These are phyloP conservation scores for Castanospermum australe DNA, from an alignment of 306 rosid species.

Conservation along the genomic window DNA sequence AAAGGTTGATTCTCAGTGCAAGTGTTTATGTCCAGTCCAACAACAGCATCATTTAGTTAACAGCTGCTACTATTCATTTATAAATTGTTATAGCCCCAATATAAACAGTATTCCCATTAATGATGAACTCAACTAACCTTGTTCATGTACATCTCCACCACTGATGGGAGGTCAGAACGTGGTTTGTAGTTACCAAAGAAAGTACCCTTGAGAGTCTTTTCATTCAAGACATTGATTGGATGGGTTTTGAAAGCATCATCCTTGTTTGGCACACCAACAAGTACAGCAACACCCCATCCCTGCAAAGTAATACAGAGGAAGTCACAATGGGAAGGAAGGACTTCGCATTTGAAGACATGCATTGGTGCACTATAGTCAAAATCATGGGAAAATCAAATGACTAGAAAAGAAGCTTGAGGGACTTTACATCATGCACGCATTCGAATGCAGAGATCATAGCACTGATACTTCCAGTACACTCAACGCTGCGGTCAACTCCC, in stretches of 20 bases:
- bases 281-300: slow-evolving; percentile 35
- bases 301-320: not conserved
- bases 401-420: not conserved
- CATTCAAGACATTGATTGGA: slow-evolving; percentile 13
- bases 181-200: slow-evolving; percentile 30
- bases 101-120: not conserved
- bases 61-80: not conserved
- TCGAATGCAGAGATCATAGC: slow-evolving; percentile 32
- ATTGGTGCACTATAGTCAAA: not conserved
- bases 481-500: slow-evolving; percentile 30
- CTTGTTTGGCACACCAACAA: slow-evolving; percentile 27
- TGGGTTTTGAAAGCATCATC: slow-evolving; percentile 32
- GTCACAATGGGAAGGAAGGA: not conserved
- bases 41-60: slow-evolving; percentile 7
- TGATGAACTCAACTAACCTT: slow-evolving; percentile 1
- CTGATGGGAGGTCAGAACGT: slow-evolving; percentile 28
- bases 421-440: slow-evolving; percentile 27
- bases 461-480: slow-evolving; percentile 20
- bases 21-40: not conserved
- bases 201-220: slow-evolving; percentile 28
- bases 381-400: not conserved
- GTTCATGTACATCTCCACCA: slow-evolving; percentile 32
- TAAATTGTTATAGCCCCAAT: not conserved
- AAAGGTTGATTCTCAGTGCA: not conserved
- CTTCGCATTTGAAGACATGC: not conserved